Evolutionary conservation across 2,329 filamentous ascomycete species (phyloP).

Genomic region (Phoma herbarum): DNA sequence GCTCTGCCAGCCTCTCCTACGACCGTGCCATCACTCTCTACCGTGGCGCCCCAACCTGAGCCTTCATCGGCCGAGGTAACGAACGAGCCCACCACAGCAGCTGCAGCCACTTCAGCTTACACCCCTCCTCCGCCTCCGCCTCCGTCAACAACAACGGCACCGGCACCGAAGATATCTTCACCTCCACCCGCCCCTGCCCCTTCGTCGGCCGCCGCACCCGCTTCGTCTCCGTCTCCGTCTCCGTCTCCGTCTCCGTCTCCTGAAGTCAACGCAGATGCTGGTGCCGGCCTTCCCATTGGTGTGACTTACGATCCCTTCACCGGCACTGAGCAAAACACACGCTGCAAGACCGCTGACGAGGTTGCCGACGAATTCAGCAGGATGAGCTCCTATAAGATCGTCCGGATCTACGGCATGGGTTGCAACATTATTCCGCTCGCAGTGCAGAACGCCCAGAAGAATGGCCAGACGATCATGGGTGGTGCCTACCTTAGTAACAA

Average conservation of each 20-base stretch:
- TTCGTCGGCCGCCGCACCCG: constrained; percentile 12
- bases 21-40: constrained; percentile 18
- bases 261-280: neutral
- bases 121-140: constrained; percentile 7
- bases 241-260: constrained; percentile 13
- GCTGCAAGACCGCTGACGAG: constrained; percentile 72
- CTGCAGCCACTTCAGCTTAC: constrained; percentile 2
- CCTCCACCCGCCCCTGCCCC: constrained; percentile 8
- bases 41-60: constrained; percentile 19
- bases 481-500: constrained; percentile 73
- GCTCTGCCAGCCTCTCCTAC: constrained; percentile 17
- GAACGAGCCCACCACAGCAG: neutral
- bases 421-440: constrained; percentile 75
- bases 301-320: constrained; percentile 48
- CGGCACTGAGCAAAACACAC: constrained; percentile 20
- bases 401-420: constrained; percentile 83
- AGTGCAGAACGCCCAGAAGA: constrained; percentile 68
- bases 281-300: constrained; percentile 36
- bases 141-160: neutral
- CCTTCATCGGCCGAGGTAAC: constrained; percentile 18
- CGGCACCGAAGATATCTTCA: constrained; percentile 2
- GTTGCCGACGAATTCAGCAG: constrained; percentile 71
- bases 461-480: constrained; percentile 75
- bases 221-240: constrained; percentile 14
- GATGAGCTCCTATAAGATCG: constrained; percentile 66